phyloP scores from a whole-genome alignment of 2,329 filamentous ascomycete species.

The Fusarium chuoi region DNA sequence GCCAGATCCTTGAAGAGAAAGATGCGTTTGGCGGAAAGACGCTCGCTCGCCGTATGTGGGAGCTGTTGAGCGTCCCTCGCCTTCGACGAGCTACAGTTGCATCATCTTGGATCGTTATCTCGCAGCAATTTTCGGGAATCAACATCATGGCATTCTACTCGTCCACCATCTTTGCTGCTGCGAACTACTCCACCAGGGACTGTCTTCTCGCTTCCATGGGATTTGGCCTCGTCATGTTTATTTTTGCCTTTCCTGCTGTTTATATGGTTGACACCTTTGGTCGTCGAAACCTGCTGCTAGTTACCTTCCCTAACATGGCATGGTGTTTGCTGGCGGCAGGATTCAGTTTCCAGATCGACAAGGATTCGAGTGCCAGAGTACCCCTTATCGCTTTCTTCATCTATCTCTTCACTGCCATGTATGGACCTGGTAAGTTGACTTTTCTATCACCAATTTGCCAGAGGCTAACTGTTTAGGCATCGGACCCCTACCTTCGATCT shows the following conservation, averaged over 20 bases:
- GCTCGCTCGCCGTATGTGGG: slow-evolving; percentile 54
- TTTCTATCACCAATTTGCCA: accelerated
- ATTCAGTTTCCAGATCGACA: slow-evolving; percentile 60
- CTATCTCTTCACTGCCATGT: slow-evolving; percentile 59
- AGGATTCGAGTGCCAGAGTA: slow-evolving; percentile 51
- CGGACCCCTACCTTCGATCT: slow-evolving; percentile 51
- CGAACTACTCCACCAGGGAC: slow-evolving; percentile 53
- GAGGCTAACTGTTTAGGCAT: slow-evolving; percentile 37
- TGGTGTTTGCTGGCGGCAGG: slow-evolving; percentile 48
- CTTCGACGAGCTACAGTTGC: slow-evolving; percentile 56
- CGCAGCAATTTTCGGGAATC: slow-evolving; percentile 42
- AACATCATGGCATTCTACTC: slow-evolving; percentile 60
- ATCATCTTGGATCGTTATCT: slow-evolving; percentile 46
- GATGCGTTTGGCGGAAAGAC: slow-evolving; percentile 48
- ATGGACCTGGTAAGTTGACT: slow-evolving; percentile 49
- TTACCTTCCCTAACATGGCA: slow-evolving; percentile 48
- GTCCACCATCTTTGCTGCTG: slow-evolving; percentile 59
- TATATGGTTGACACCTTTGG: slow-evolving; percentile 65
- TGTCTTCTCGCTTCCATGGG: slow-evolving; percentile 62
- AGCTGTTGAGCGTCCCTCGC: slow-evolving; percentile 60
- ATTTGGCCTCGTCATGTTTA: slow-evolving; percentile 63
- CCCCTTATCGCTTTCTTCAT: slow-evolving; percentile 61
- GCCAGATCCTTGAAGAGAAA: slow-evolving; percentile 49
- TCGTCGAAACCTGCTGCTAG: slow-evolving; percentile 55
- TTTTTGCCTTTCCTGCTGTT: slow-evolving; percentile 64